Evolutionary conservation across 176 grass and related monocot species (phyloP), one percentile per base, ranked within the genome.

Genomic region (Oropetium thomaeum): DNA sequence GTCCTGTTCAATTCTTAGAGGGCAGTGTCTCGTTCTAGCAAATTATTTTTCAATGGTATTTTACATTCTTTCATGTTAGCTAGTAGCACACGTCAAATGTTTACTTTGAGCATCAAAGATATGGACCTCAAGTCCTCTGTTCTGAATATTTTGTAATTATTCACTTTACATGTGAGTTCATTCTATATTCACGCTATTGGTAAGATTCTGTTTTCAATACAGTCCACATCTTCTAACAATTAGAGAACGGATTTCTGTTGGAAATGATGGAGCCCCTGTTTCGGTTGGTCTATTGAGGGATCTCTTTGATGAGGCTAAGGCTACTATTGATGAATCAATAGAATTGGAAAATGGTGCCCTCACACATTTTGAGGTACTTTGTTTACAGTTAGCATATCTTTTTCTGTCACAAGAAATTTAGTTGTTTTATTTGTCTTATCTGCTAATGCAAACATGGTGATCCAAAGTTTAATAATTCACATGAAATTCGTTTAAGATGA

Each of bases 151-250:
- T 23, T 67, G 3, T 45, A 42, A 33, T 25, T 38, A 41, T 37
- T 43, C 4, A 60, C 19, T 49, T 74, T 17, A 63, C 68, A 13
- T 74, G 17, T 9, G 25, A 71, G 28, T 31, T 59, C 26, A n/a
- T 31, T 83, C 8, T 39, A 3, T 34, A 37, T 43, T n/a, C n/a
- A 69, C 10, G 37, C 1, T 19, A 47, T 61, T 37, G 25, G 7
- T 28, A 34, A 34, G 22, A 19, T 58, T 20, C 37, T 49, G 14
- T 29, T 75, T 13, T 37, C 10, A 27, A 25, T 93, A 81, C 79
- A 98, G 95, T 38, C 95, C 95, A 14, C 91, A 98, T 78, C 86
- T 94, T 75, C 65, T 90, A 68, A 92, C 91, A 1, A 91, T 94
- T 62, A 82, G 91, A 16, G 95, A 94, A 74, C 86, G 89, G 30